phyloP scores from a whole-genome alignment of 345 rosid genomes.

The Clausena lansium region DNA sequence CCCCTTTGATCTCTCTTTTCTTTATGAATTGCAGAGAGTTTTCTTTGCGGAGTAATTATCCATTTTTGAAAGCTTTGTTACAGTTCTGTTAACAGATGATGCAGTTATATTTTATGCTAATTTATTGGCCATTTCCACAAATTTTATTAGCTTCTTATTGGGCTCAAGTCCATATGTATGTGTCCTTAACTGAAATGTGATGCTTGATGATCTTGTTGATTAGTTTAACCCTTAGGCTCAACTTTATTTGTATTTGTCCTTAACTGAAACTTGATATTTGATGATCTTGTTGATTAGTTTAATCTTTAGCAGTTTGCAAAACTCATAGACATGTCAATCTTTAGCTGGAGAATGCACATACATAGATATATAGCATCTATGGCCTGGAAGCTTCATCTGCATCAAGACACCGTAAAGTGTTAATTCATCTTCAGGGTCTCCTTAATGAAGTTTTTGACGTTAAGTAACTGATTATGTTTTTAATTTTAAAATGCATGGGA shows the following conservation, averaged over 20 bases:
- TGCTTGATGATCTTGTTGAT: background rate
- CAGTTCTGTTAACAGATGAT: too few relatives aligned
- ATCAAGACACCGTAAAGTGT: background rate
- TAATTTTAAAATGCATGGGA: background rate
- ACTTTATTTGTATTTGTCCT: too few relatives aligned
- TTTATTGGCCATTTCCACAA: too few relatives aligned
- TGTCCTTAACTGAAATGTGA: background rate
- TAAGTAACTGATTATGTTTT: too few relatives aligned
- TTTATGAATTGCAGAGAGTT: background rate
- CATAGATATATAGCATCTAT: background rate
- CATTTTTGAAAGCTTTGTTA: background rate
- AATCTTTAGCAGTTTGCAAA: background rate
- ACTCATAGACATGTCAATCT: background rate
- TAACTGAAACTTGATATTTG: too few relatives aligned
- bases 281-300: too few relatives aligned
- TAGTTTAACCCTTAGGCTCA: background rate
- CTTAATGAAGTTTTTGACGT: background rate
- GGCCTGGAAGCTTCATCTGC: background rate
- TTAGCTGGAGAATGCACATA: background rate
- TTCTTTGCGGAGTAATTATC: background rate
- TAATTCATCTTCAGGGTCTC: background rate
- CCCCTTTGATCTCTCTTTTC: background rate
- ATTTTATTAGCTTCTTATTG: background rate
- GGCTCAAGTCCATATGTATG: background rate
- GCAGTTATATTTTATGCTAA: too few relatives aligned